These are phyloP conservation scores for Kwoniella shivajii DNA, from an alignment of 1,284 basidiomycete species.

Conservation along the genomic window DNA sequence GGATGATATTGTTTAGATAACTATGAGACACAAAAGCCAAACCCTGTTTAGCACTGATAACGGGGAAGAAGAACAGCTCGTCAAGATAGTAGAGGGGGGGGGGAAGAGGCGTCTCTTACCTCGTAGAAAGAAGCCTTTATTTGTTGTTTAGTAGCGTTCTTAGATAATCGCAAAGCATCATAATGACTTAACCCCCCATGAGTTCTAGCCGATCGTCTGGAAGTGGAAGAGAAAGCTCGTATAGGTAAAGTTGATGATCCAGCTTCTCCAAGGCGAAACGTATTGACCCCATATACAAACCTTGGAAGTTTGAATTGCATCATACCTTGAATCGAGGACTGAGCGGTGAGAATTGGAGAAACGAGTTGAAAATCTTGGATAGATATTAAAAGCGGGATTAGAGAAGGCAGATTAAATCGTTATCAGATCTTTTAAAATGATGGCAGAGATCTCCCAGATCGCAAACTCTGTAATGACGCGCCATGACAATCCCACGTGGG, in stretches of 20 bases:
- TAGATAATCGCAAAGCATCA: slow-evolving; percentile 44
- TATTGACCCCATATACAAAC: too few relatives aligned
- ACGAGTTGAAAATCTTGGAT: too few relatives aligned
- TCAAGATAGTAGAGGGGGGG: not conserved
- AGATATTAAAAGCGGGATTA: too few relatives aligned
- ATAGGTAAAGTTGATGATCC: slow-evolving; percentile 20
- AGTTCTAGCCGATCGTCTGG: slow-evolving; percentile 6
- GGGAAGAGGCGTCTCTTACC: slow-evolving; percentile 34
- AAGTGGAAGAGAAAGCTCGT: slow-evolving; percentile 11
- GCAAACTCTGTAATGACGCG: too few relatives aligned
- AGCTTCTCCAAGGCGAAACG: too few relatives aligned
- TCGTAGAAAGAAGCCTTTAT: slow-evolving; percentile 56
- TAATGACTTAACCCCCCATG: slow-evolving; percentile 39
- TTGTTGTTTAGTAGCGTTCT: slow-evolving; percentile 51
- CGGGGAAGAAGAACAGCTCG: not conserved
- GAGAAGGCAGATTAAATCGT: too few relatives aligned
- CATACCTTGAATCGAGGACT: too few relatives aligned
- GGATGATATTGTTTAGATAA: slow-evolving; percentile 56
- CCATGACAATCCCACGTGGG: too few relatives aligned
- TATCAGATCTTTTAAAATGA: too few relatives aligned
- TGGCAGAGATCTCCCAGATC: too few relatives aligned
- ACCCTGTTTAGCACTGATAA: not conserved
- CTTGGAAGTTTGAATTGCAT: too few relatives aligned
- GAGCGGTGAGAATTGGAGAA: too few relatives aligned
- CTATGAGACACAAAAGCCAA: slow-evolving; percentile 25